A percentile compares a stretch with the other conserved stretches of the same genome.
phyloP scores from a whole-genome alignment of 1,284 basidiomycete genomes.

The Pyrrhoderma noxium region DNA sequence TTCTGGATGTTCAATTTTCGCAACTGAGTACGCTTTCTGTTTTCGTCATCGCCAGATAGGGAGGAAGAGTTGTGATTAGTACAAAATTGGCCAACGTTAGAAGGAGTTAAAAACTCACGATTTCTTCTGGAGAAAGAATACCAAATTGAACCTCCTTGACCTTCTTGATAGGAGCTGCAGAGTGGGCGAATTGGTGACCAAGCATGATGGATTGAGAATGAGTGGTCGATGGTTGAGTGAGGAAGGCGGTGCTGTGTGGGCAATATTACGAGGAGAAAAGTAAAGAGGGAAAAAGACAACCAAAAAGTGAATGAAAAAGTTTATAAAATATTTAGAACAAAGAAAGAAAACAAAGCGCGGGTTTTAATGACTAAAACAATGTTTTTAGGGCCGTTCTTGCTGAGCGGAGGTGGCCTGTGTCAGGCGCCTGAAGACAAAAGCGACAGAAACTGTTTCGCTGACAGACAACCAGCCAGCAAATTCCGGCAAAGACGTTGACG shows the following conservation, averaged over 20 bases:
- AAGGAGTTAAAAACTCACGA: slow-evolving; percentile 56
- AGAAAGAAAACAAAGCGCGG: not conserved
- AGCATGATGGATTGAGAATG: slow-evolving; percentile 43
- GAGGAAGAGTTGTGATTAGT: slow-evolving; percentile 16
- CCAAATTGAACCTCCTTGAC: slow-evolving; percentile 99
- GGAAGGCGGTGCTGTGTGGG: slow-evolving; percentile 4
- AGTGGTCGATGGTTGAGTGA: not conserved
- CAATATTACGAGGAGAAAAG: slow-evolving; percentile 1
- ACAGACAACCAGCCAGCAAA: too few species aligned
- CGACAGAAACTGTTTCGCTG: too few species aligned
- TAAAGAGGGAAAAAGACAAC: slow-evolving; percentile 2
- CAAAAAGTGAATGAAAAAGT: slow-evolving; percentile 3
- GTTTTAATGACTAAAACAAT: not conserved
- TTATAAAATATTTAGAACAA: slow-evolving; percentile 17
- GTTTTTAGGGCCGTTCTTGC: not conserved
- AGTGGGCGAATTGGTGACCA: slow-evolving; percentile 84
- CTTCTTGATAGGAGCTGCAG: slow-evolving; percentile 87
- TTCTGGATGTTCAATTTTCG: slow-evolving; percentile 97
- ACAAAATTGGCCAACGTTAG: slow-evolving; percentile 12
- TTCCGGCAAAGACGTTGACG: too few species aligned
- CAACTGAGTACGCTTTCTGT: slow-evolving; percentile 96
- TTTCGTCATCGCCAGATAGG: slow-evolving; percentile 19
- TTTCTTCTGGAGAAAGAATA: slow-evolving; percentile 99
- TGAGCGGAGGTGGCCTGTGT: too few species aligned
- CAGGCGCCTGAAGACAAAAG: too few species aligned